Evolutionary conservation across 768 basidiomycete species (phyloP), one percentile per base, ranked within the genome.

Genomic region (Fibroporia radiculosa): DNA sequence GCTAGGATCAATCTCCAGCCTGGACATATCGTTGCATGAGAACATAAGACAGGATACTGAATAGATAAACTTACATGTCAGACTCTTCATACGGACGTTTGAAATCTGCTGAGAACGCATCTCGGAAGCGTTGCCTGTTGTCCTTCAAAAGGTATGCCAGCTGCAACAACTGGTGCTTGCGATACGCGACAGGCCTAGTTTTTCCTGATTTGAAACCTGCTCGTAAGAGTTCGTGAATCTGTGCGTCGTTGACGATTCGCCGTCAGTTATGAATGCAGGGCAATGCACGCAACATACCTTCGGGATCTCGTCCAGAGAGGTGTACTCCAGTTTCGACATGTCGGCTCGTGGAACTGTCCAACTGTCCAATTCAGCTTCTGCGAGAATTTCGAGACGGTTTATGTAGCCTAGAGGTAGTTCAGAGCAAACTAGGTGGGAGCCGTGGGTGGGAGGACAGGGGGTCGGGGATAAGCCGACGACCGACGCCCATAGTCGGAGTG

Each of bases 131-230:
- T 33, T 73, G 62, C 16, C 65, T 56, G 59, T 92, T 89, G 61
- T 92, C 87, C 59, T 86, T 71, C 58, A 88, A 24, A 51, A 86
- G 64, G 59, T 85, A 84, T 4, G 70, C 79, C 13, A 92, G 74
- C 56, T 81, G 76, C 16, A 80, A 70, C 18, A 92, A 69, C 63
- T 89, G 87, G 33, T 77, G 72, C 62, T 80, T 88, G 55, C 89
- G 72, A 56, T 73, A 86, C 14, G 69, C 70, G 44, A 89, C 66
- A 18, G 75, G 62, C 54, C 67, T 78, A 31, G 78, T 72, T 55
- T 79, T 85, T n/a, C 85, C 84, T 2, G 76, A 64, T 23, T 64
- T 64, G 61, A 87, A 89, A 4, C 73, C 75, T 16, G 66, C 66
- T 28, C 65, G 67, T 22, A 90, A 65, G 32, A 68, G 65, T 20